phyloP scores from a whole-genome alignment of 495 filamentous ascomycete species.

The Platismatia glauca region DNA sequence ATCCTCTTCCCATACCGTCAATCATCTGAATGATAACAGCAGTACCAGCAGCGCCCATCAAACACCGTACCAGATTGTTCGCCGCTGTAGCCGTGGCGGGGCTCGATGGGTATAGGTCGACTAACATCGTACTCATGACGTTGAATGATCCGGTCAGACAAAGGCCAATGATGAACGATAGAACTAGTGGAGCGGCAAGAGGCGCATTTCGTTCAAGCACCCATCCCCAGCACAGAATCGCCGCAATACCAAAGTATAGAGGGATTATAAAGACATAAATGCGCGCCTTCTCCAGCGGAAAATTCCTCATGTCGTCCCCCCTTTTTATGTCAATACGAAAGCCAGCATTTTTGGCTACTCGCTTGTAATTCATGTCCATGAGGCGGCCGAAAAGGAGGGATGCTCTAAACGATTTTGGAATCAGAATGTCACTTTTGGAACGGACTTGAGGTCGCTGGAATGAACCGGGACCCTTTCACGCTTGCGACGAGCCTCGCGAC shows the following conservation, averaged over 20 bases:
- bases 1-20: conserved; percentile 47
- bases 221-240: conserved; percentile 42
- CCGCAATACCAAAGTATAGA: conserved; percentile 28
- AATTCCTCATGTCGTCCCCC: conserved; percentile 38
- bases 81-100: conserved; percentile 59
- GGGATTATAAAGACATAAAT: conserved; percentile 36
- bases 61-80: conserved; percentile 60
- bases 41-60: conserved; percentile 54
- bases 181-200: conserved; percentile 38
- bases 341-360: conserved; percentile 35
- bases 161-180: conserved; percentile 54
- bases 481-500: too few species aligned
- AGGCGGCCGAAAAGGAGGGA: conserved; percentile 40
- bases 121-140: conserved; percentile 49
- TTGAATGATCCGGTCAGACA: conserved; percentile 49
- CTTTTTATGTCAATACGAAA: conserved; percentile 38
- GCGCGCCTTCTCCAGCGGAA: conserved; percentile 47
- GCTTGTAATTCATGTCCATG: conserved; percentile 43
- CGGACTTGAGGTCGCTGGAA: too few species aligned
- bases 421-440: too few species aligned
- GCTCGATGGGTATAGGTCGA: conserved; percentile 52
- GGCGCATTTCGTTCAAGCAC: conserved; percentile 35
- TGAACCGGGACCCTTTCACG: too few species aligned
- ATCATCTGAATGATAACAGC: conserved; percentile 54
- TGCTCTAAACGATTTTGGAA: too few species aligned